phyloP scores from a whole-genome alignment of 345 rosid genomes.

The Brassica incana region DNA sequence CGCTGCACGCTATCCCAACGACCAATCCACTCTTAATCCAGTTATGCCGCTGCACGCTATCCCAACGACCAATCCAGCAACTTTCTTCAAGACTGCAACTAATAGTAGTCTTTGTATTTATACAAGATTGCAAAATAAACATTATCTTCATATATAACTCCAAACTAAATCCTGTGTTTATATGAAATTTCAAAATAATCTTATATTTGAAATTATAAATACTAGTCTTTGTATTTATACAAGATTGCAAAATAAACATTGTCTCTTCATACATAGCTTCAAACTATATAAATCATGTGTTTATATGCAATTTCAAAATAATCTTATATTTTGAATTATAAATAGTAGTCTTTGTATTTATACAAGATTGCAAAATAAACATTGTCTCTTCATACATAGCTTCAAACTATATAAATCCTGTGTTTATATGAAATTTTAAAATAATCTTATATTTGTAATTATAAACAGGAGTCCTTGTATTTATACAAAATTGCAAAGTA shows the following conservation, averaged over 20 bases:
- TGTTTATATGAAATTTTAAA: not conserved
- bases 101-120: not conserved
- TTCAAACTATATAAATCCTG: not conserved
- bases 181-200: too few relatives aligned
- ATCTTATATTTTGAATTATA: not conserved
- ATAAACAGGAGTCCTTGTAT: not conserved
- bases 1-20: constrained; percentile 81
- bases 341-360: not conserved
- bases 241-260: not conserved
- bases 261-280: not conserved
- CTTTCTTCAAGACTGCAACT: constrained; percentile 65
- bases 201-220: not conserved
- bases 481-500: not conserved
- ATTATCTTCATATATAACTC: not conserved
- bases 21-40: constrained; percentile 51
- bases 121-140: not conserved
- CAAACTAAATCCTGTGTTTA: not conserved
- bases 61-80: constrained; percentile 71
- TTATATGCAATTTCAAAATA: not conserved
- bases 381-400: not conserved
- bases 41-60: constrained; percentile 74
- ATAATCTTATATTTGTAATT: not conserved
- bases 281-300: not conserved
- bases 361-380: not conserved
- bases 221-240: not conserved